phyloP scores from a whole-genome alignment of 2,329 filamentous ascomycete genomes.

The Paracoccidioides brasiliensis region DNA sequence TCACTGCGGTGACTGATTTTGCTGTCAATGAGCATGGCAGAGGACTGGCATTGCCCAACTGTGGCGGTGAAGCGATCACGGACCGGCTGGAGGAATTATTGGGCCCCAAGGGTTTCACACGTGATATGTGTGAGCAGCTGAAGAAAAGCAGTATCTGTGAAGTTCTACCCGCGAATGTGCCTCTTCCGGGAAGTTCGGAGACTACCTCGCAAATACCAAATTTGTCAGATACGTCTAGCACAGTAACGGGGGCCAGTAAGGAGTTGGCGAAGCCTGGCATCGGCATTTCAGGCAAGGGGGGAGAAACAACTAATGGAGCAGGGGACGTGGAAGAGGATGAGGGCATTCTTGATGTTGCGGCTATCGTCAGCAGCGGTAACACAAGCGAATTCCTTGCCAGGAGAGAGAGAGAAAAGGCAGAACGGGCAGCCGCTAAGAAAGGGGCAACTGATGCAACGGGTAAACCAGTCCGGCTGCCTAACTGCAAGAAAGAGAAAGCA shows the following conservation, averaged over 20 bases:
- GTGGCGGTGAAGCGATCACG: slow-evolving; percentile 82
- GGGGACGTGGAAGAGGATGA: slow-evolving; percentile 42
- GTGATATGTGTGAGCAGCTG: slow-evolving; percentile 53
- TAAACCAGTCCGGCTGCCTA: slow-evolving; percentile 42
- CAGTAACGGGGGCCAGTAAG: slow-evolving; percentile 17
- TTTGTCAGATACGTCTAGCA: slow-evolving; percentile 46
- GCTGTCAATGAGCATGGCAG: slow-evolving; percentile 55
- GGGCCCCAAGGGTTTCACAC: slow-evolving; percentile 40
- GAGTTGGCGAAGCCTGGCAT: slow-evolving; percentile 23
- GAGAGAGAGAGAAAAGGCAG: slow-evolving; percentile 50
- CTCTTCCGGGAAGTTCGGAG: slow-evolving; percentile 39
- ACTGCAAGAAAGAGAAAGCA: slow-evolving; percentile 46
- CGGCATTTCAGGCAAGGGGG: slow-evolving; percentile 39
- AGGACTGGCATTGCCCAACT: slow-evolving; percentile 49
- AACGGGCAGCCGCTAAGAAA: slow-evolving; percentile 43
- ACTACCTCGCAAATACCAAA: slow-evolving; percentile 33
- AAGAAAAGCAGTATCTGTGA: slow-evolving; percentile 52
- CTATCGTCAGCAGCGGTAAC: slow-evolving; percentile 50
- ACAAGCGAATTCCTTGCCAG: slow-evolving; percentile 50
- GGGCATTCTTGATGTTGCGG: slow-evolving; percentile 51
- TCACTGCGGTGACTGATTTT: slow-evolving; percentile 80
- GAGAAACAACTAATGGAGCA: slow-evolving; percentile 39
- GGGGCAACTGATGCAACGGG: slow-evolving; percentile 30
- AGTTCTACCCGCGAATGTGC: slow-evolving; percentile 42
- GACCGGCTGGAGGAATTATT: slow-evolving; percentile 57